phyloP scores from a whole-genome alignment of 345 rosid species.

The Eutrema japonicum region DNA sequence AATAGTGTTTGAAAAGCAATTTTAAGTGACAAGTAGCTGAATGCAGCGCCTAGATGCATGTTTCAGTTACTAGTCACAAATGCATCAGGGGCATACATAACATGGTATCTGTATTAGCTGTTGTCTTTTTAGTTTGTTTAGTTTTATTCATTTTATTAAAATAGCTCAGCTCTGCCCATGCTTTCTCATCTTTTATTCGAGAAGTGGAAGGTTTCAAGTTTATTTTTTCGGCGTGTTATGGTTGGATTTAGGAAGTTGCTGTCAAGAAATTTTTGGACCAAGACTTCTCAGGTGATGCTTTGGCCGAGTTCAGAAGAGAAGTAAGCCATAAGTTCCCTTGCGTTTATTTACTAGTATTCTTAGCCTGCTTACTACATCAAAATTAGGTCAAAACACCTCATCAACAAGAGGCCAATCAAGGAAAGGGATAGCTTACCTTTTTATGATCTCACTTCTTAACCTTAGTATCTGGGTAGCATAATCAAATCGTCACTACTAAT shows the following conservation, averaged over 20 bases:
- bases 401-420: constrained; percentile 11
- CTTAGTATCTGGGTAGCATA: constrained; percentile 2
- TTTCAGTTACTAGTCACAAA: constrained; percentile 20
- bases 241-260: constrained; percentile 85
- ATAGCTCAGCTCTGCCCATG: constrained; percentile 17
- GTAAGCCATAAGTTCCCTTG: constrained; percentile 57
- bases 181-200: not conserved
- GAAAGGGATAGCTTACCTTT: constrained; percentile 14
- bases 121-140: constrained; percentile 7
- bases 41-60: not conserved
- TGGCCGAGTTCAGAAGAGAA: constrained; percentile 96
- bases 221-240: constrained; percentile 39
- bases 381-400: not conserved
- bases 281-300: constrained; percentile 98
- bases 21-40: not conserved
- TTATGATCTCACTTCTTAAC: constrained; percentile 17
- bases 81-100: not conserved
- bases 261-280: constrained; percentile 99
- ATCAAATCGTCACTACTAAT: constrained; percentile 1
- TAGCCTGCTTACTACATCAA: not conserved
- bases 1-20: constrained; percentile 4
- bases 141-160: not conserved
- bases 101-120: constrained; percentile 4
- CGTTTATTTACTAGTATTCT: constrained; percentile 11
- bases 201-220: constrained; percentile 18